These are phyloP conservation scores for Haplosporangium gracile DNA, from an alignment of 192 early-diverging fungal species.

Conservation along the genomic window DNA sequence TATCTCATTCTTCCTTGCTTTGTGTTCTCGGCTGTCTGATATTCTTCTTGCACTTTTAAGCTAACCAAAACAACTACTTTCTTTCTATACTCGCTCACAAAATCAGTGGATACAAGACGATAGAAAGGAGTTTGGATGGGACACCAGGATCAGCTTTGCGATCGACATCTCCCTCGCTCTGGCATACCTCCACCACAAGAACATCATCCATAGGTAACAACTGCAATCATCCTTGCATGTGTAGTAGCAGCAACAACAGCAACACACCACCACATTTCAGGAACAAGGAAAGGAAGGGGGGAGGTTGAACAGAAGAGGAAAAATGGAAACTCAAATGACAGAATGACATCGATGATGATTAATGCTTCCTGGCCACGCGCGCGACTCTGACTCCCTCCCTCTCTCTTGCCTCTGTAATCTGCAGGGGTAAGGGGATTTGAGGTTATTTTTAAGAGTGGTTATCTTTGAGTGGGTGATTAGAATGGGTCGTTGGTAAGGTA, in stretches of 20 bases:
- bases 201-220: constrained; percentile 50
- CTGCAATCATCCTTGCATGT: not conserved
- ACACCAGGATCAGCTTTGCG: constrained; percentile 53
- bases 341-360: not conserved
- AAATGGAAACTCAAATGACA: not conserved
- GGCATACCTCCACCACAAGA: constrained; percentile 54
- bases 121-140: constrained; percentile 56
- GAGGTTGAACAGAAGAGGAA: not conserved
- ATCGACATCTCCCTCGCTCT: constrained; percentile 51
- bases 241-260: not conserved
- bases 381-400: not conserved
- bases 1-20: not conserved
- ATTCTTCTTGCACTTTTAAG: too few species aligned
- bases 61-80: not conserved
- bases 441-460: constrained; percentile 8
- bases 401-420: not conserved
- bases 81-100: not conserved
- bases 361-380: not conserved
- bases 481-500: not conserved
- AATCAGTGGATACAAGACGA: constrained; percentile 55
- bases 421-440: not conserved
- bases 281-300: not conserved
- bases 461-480: not conserved
- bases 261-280: not conserved
- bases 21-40: not conserved